A percentile compares a stretch with the other conserved stretches of the same genome.
phyloP scores from a whole-genome alignment of 306 rosid genomes.

The Quillaja saponaria region DNA sequence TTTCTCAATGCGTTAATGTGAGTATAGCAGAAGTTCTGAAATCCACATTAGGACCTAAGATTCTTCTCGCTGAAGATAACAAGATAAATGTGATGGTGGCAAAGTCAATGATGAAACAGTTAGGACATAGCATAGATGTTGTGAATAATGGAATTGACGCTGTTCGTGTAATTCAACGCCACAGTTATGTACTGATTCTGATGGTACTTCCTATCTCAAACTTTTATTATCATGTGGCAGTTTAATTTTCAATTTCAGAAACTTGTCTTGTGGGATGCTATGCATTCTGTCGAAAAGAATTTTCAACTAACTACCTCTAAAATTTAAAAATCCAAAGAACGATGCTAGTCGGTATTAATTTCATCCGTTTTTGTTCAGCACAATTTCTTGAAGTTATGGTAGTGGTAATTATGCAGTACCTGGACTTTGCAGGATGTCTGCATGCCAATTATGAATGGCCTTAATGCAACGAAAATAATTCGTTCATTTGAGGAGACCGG shows the following conservation, averaged over 20 bases:
- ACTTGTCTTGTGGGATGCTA: neutral
- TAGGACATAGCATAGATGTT: constrained; percentile 80
- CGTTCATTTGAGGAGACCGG: constrained; percentile 89
- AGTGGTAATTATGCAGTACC: constrained; percentile 3
- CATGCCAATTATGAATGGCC: constrained; percentile 97
- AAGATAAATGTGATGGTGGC: constrained; percentile 92
- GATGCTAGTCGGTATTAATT: neutral
- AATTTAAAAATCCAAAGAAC: neutral
- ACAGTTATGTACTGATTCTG: constrained; percentile 63
- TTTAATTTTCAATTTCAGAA: neutral
- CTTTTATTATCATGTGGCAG: neutral
- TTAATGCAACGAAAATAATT: constrained; percentile 81
- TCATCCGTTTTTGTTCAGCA: neutral
- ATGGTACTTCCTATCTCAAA: constrained; percentile 60
- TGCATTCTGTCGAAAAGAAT: neutral
- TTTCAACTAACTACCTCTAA: neutral
- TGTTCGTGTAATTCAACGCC: constrained; percentile 61
- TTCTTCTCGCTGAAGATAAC: constrained; percentile 94
- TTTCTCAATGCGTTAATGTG: constrained; percentile 31
- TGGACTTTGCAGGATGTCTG: constrained; percentile 66
- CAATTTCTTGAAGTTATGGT: constrained; percentile 1
- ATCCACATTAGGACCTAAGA: constrained; percentile 50
- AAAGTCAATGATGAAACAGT: constrained; percentile 83
- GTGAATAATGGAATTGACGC: constrained; percentile 90
- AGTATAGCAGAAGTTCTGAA: constrained; percentile 37